A percentile compares a stretch with the other conserved stretches of the same genome.
Evolutionary conservation across 352 stramenopile genomes (phyloP).

Genomic region (Globisporangium paroecandrum): DNA sequence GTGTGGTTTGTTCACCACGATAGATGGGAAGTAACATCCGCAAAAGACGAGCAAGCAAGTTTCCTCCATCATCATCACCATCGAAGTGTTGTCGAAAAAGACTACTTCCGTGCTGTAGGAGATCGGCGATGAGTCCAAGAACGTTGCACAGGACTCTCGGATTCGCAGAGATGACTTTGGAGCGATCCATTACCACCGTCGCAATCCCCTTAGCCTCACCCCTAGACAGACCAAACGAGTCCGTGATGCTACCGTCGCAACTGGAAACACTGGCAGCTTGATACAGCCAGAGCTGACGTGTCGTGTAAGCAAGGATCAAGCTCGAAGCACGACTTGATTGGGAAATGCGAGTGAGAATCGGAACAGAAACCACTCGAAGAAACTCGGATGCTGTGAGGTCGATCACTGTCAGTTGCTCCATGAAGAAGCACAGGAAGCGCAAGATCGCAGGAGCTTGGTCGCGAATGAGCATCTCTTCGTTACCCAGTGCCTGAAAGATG

Average conservation of each 20-base stretch:
- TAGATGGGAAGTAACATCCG: not conserved
- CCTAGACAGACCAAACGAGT: not conserved
- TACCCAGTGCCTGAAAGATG: not conserved
- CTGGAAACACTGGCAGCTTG: not conserved
- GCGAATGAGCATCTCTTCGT: not conserved
- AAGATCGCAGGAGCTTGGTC: not conserved
- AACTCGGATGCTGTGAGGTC: not conserved
- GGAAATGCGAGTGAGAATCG: not conserved
- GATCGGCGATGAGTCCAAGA: not conserved
- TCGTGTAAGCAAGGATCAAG: not conserved
- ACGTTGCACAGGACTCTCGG: not conserved
- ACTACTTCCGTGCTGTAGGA: not conserved
- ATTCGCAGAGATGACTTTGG: not conserved
- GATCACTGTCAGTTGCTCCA: constrained; percentile 7
- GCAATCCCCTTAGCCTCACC: not conserved
- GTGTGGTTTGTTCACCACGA: not conserved
- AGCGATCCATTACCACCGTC: not conserved
- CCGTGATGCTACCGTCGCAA: not conserved
- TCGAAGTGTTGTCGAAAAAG: not conserved
- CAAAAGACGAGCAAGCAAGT: not conserved
- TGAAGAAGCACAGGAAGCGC: constrained; percentile 15
- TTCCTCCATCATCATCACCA: not conserved
- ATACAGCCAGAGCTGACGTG: constrained; percentile 11
- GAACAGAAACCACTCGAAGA: not conserved
- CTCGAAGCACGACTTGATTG: not conserved